Base-by-base conservation (phyloP, 306 rosid species). In the Glycine tomentella region DNA sequence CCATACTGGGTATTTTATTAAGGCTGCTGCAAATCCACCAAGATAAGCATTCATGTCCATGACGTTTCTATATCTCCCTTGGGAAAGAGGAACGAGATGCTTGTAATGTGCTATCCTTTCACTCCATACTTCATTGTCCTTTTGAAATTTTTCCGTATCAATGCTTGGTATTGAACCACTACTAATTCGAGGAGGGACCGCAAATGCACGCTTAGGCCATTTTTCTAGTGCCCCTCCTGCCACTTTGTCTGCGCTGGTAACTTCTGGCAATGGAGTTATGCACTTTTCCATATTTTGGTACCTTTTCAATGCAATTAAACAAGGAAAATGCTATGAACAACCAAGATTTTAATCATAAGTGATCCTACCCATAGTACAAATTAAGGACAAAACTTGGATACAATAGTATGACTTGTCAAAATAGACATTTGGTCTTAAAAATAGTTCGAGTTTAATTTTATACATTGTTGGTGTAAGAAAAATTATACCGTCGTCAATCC, bases 11-110 rank as follows among this genome's bases (percentile, higher is more conserved):
- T 79, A 90, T 77, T 89, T 89, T 6, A 69, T 0, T 80, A 90
- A 8, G 7, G 94, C 88, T 4, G 92, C 98, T 20, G 99, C 92
- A 55, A 95, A 91, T 8, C 99, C 98, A 46, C 99, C 98, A 3
- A 96, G 90, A 80, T 88, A 33, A 64, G 99, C 97, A 83, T 93
- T 93, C 99, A 93, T 96, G 86, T 96, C 99, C 84, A 93, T 92
- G 11, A 93, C 57, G 78, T 96, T 96, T 57, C 99, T 78, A 62
- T 89, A 93, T 34, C 86, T 83, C 58, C 97, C 97, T 55, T 87
- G 91, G 13, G 83, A 17, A 14, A 93, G 84, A 13, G 97, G 94
- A 73, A 86, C 42, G 15, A 85, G 79, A 33, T 64, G 78, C 82
- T 89, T 90, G 90, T 95, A 95, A 83, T 84, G 85, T 8, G 91